Conservation (phyloP, 2,329 filamentous ascomycete genomes). For the Harringtonia aguacate region DNA sequence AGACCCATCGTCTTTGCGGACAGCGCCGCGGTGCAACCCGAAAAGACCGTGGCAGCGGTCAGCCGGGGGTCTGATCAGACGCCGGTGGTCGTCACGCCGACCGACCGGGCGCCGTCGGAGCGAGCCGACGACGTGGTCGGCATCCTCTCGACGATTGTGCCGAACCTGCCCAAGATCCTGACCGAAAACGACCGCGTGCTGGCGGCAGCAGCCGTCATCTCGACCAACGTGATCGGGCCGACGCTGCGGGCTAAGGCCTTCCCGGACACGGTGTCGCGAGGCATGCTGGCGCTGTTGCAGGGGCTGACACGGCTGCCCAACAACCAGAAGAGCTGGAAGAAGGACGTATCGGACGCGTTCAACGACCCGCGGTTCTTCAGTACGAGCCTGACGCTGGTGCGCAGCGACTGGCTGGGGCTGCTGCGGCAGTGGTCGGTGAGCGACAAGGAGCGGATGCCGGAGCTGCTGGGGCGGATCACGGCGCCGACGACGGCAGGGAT, state of each 20-base stretch:
- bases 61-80: background rate
- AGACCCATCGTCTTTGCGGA: constrained; percentile 66
- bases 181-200: constrained; percentile 77
- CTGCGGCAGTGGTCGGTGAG: constrained; percentile 73
- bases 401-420: constrained; percentile 69
- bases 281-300: constrained; percentile 61
- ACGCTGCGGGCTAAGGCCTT: constrained; percentile 76
- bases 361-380: constrained; percentile 80
- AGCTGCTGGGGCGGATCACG: constrained; percentile 67
- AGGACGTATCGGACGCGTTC: constrained; percentile 84
- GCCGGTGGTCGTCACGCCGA: background rate
- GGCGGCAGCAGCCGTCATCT: constrained; percentile 69
- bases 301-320: constrained; percentile 68
- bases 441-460: constrained; percentile 81
- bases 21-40: constrained; percentile 17
- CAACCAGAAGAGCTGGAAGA: constrained; percentile 84
- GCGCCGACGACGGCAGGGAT: constrained; percentile 89
- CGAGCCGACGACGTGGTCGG: constrained; percentile 66
- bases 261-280: constrained; percentile 69
- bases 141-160: constrained; percentile 69
- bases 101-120: constrained; percentile 20
- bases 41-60: background rate
- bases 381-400: constrained; percentile 54
- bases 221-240: constrained; percentile 71
- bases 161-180: constrained; percentile 70